Evolutionary conservation across 805 yeast genomes (phyloP).

Genomic region (Barnettozyma populi): DNA sequence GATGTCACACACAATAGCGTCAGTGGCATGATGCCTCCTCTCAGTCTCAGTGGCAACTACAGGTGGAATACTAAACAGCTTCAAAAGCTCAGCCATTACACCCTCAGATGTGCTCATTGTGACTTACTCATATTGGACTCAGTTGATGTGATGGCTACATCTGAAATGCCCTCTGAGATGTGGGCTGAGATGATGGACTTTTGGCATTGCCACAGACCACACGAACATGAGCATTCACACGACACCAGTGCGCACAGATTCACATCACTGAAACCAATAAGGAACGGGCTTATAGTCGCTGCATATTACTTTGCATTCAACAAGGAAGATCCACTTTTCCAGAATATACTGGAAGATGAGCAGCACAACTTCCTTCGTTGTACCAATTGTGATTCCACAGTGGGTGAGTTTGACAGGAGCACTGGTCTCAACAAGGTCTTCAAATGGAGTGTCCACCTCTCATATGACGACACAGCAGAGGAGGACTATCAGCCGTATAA

Average conservation of each 20-base stretch:
- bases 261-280: constrained; percentile 40
- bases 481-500: constrained; percentile 30
- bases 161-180: constrained; percentile 81
- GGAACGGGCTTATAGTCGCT: constrained; percentile 45
- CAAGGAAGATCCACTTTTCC: constrained; percentile 5
- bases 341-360: constrained; percentile 3
- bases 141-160: constrained; percentile 27
- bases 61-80: constrained; percentile 43
- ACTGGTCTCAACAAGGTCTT: constrained; percentile 34
- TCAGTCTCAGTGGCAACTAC: constrained; percentile 7
- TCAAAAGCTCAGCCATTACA: constrained; percentile 24
- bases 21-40: background rate
- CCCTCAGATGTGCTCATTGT: constrained; percentile 32
- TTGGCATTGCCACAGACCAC: constrained; percentile 94
- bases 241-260: constrained; percentile 24
- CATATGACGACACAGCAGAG: constrained; percentile 21
- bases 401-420: constrained; percentile 38
- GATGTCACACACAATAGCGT: background rate
- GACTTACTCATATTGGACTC: constrained; percentile 28
- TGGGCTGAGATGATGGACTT: constrained; percentile 97
- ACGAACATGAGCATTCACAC: constrained; percentile 19
- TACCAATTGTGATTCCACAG: constrained; percentile 27
- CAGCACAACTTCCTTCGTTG: constrained; percentile 27
- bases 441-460: constrained; percentile 52
- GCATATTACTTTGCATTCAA: constrained; percentile 41